Conservation (phyloP, 345 rosid genomes). For the Hypericum androsaemum region DNA sequence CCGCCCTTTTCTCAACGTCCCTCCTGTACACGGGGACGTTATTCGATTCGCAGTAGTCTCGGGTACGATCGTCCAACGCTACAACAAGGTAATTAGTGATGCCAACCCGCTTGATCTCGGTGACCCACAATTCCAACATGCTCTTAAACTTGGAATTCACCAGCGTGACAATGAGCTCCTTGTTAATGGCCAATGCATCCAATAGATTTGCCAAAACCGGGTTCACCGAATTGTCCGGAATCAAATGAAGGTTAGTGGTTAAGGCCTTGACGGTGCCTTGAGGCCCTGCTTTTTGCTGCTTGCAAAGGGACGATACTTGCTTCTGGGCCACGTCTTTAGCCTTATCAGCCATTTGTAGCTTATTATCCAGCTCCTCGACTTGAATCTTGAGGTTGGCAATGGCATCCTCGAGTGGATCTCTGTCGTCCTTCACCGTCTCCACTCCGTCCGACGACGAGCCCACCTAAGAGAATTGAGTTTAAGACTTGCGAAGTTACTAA, state of each 20-base stretch:
- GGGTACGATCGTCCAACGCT: constrained; percentile 25
- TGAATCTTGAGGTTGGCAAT: constrained; percentile 16
- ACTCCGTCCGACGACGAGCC: constrained; percentile 11
- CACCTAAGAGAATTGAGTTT: too few species aligned
- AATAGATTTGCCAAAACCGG: constrained; percentile 16
- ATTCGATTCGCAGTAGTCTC: constrained; percentile 15
- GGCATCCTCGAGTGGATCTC: constrained; percentile 12
- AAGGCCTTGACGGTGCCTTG: constrained; percentile 20
- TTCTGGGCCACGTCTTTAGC: constrained; percentile 18
- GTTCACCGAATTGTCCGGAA: constrained; percentile 19
- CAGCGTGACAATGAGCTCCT: constrained; percentile 22
- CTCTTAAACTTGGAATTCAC: constrained; percentile 22
- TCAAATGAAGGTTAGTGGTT: constrained; percentile 15
- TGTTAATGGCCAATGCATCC: constrained; percentile 15
- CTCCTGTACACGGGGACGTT: constrained; percentile 21
- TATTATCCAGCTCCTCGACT: constrained; percentile 10
- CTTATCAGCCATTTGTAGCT: constrained; percentile 17
- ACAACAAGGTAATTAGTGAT: constrained; percentile 21
- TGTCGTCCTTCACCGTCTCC: constrained; percentile 11
- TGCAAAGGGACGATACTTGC: constrained; percentile 17
- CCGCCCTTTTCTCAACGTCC: constrained; percentile 16
- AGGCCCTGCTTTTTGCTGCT: constrained; percentile 23
- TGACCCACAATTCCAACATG: constrained; percentile 24
- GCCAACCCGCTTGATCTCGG: constrained; percentile 17
- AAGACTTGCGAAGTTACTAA: too few species aligned